Evolutionary conservation across 2,329 filamentous ascomycete genomes (phyloP).

Genomic region (Pestalotiopsis sp.): DNA sequence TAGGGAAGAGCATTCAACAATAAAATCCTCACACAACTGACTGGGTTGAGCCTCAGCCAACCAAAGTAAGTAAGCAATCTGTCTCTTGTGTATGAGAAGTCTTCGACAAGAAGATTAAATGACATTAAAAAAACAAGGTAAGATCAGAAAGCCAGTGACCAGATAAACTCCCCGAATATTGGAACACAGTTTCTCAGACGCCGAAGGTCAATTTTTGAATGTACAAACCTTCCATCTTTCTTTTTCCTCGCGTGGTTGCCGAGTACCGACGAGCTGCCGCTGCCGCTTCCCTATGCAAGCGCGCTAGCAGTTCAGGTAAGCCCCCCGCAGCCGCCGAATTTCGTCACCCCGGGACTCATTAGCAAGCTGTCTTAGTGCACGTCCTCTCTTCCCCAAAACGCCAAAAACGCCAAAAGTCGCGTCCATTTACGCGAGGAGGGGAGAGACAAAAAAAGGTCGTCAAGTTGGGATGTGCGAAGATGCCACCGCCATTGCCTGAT

Average conservation of each 20-base stretch:
- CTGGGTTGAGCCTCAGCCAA: too few relatives aligned
- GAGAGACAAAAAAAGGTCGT: not conserved
- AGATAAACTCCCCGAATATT: too few relatives aligned
- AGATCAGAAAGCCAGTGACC: too few relatives aligned
- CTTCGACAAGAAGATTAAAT: too few relatives aligned
- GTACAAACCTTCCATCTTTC: not conserved
- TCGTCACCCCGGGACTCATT: not conserved
- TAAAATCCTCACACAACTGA: too few relatives aligned
- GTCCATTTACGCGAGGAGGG: not conserved
- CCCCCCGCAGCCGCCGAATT: not conserved
- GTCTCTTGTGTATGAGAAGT: too few relatives aligned
- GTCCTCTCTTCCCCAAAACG: not conserved
- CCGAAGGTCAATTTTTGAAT: not conserved
- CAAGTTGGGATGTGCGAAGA: slow-evolving; percentile 12
- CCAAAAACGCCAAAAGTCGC: not conserved
- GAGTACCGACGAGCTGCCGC: not conserved
- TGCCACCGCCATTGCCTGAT: slow-evolving; percentile 17
- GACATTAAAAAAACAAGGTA: too few relatives aligned
- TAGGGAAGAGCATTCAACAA: too few relatives aligned
- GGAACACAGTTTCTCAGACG: too few relatives aligned
- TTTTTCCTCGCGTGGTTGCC: not conserved
- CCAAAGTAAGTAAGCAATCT: too few relatives aligned
- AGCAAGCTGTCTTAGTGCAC: not conserved
- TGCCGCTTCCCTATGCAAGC: not conserved
- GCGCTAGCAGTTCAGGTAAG: not conserved